Evolutionary conservation across 1,284 basidiomycete species (phyloP).

Genomic region (Sanghuangporus sanghuang): DNA sequence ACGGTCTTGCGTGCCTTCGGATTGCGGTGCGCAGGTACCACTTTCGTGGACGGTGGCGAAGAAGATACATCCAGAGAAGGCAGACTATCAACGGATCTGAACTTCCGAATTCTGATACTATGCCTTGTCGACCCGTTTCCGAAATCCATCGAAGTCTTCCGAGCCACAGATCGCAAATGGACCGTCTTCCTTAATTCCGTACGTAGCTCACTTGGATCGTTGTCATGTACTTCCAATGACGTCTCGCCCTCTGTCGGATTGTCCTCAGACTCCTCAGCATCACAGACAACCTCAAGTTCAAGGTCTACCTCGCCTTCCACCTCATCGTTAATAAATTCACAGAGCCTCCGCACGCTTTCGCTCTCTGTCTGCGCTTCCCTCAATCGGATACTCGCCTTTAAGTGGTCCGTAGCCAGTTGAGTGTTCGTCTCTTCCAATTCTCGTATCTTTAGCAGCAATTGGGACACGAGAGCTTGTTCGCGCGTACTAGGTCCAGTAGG

Average conservation of each 20-base stretch:
- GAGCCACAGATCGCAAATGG: constrained; percentile 5
- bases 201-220: background rate
- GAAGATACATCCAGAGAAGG: background rate
- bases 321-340: constrained; percentile 63
- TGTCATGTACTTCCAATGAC: constrained; percentile 24
- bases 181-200: background rate
- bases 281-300: constrained; percentile 34
- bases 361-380: constrained; percentile 67
- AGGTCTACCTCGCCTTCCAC: constrained; percentile 38
- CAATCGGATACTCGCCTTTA: constrained; percentile 53
- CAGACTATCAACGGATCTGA: constrained; percentile 10
- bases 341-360: constrained; percentile 61
- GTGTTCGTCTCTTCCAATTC: constrained; percentile 75
- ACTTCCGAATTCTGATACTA: constrained; percentile 7
- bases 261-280: constrained; percentile 30
- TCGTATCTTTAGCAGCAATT: constrained; percentile 71
- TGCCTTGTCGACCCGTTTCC: background rate
- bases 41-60: background rate
- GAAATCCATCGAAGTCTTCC: constrained; percentile 12
- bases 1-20: constrained; percentile 47
- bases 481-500: constrained; percentile 1
- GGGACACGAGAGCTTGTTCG: constrained; percentile 58
- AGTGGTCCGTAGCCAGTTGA: constrained; percentile 64
- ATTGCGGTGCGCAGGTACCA: constrained; percentile 20
- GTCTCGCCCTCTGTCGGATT: constrained; percentile 26